Base-by-base conservation (phyloP, 2,329 filamentous ascomycete genomes). In the Trichophyton benhamiae region DNA sequence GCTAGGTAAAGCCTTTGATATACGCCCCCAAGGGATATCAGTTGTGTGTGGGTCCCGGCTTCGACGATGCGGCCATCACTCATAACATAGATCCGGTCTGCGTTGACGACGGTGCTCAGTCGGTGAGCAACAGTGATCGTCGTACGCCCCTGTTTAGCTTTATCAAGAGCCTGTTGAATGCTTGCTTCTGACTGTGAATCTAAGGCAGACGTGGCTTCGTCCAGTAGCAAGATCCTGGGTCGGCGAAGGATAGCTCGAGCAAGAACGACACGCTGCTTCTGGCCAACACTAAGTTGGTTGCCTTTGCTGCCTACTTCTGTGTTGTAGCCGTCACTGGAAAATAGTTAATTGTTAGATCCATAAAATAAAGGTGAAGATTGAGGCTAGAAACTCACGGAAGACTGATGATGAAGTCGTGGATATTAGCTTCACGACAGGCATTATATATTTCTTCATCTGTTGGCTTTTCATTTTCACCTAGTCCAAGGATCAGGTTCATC, bases 61-160 rank as follows among this genome's bases (percentile, higher is more conserved):
- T 87, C 84, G 2, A 83, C 77, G 58, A 87, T 80, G 36, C 70
- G 80, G 7, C 88, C 86, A 62, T 83, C 80, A 38, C 88, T 87
- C 48, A 94, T 82, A 6, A 92, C 86, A 67, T 88, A 90, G 57
- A 92, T 92, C 15, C 87, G 78, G 70, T 94, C 86, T 1, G 88
- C 88, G 66, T 90, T 87, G 69, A 88, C 86, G 41, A 88, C 84
- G 20, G 86, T 91, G 0, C 85, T 85, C 59, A 91, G 77, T 8
- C 87, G 79, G 70, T 91, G 88, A 1, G 88, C 88, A 15, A 91
- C 86, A 6, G 87, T 86, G 3, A 91, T 78, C 65, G 87, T 87
- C 3, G 88, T 81, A 22, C 68, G 67, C 46, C 63, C 85, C 30
- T 64, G 62, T 0, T 82, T 83, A 58, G 61, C 71, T 59, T 77